Percentiles rank a stretch among this genome's conserved stretches.
Evolutionary conservation across 2,329 filamentous ascomycete genomes (phyloP).

Genomic region (Xylaria multiplex): DNA sequence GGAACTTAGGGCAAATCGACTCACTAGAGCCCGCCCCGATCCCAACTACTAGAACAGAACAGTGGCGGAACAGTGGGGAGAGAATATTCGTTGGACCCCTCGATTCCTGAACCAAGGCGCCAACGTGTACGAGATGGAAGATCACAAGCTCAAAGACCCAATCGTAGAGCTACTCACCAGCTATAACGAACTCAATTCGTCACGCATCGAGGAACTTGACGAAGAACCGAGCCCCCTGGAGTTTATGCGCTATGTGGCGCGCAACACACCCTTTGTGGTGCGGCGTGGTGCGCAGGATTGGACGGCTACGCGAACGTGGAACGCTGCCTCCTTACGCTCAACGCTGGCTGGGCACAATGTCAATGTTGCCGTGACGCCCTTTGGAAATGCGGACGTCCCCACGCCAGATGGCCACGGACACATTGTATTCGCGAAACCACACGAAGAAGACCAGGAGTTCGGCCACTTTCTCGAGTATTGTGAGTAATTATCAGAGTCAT

Average conservation of each 20-base stretch:
- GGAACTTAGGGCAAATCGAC: slow-evolving; percentile 20
- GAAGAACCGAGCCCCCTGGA: slow-evolving; percentile 78
- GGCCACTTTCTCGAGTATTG: slow-evolving; percentile 66
- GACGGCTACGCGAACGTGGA: slow-evolving; percentile 72
- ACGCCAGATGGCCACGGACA: slow-evolving; percentile 51
- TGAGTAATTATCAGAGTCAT: slow-evolving; percentile 1
- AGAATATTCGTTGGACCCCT: slow-evolving; percentile 1
- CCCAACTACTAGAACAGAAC: slow-evolving; percentile 9
- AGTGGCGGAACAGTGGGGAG: slow-evolving; percentile 26
- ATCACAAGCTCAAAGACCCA: slow-evolving; percentile 50
- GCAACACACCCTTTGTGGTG: slow-evolving; percentile 79
- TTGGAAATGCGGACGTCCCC: slow-evolving; percentile 69
- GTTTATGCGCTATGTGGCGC: slow-evolving; percentile 80
- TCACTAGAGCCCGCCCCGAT: slow-evolving; percentile 16
- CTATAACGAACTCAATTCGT: slow-evolving; percentile 78
- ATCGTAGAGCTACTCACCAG: slow-evolving; percentile 68
- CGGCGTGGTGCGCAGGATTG: slow-evolving; percentile 70
- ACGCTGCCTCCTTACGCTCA: slow-evolving; percentile 65
- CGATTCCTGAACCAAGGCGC: not conserved
- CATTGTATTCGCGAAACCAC: slow-evolving; percentile 75
- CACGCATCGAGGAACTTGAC: slow-evolving; percentile 67
- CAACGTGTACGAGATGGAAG: slow-evolving; percentile 27
- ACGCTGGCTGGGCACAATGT: slow-evolving; percentile 67
- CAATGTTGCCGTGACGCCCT: slow-evolving; percentile 81
- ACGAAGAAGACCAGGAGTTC: slow-evolving; percentile 73